Conservation (phyloP, 495 filamentous ascomycete species). For the Durotheca rogersii region DNA sequence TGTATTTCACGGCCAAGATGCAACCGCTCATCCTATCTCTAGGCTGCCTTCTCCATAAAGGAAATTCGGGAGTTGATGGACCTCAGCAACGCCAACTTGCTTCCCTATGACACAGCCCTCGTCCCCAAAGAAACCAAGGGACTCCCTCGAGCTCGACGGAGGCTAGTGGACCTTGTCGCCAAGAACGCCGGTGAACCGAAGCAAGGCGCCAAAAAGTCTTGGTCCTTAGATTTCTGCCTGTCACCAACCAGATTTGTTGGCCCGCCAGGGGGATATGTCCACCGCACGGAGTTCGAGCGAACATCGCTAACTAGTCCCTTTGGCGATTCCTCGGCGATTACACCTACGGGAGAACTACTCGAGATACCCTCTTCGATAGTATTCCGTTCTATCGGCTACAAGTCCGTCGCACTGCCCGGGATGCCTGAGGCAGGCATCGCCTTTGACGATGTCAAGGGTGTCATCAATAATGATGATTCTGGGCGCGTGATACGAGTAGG, state of each 20-base stretch:
- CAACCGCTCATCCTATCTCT: conserved; percentile 2
- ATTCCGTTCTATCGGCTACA: conserved; percentile 92
- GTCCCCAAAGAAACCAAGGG: conserved; percentile 61
- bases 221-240: conserved; percentile 81
- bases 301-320: conserved; percentile 54
- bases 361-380: conserved; percentile 62
- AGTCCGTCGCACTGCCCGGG: conserved; percentile 72
- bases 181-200: conserved; percentile 63
- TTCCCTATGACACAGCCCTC: conserved; percentile 62
- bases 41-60: conserved; percentile 93
- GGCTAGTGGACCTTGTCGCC: conserved; percentile 74
- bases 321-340: conserved; percentile 53
- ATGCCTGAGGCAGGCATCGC: conserved; percentile 74
- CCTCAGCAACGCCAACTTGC: conserved; percentile 70
- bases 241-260: conserved; percentile 69
- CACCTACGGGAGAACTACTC: conserved; percentile 45
- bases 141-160: conserved; percentile 70
- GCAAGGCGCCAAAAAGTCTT: conserved; percentile 59
- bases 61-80: conserved; percentile 85
- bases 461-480: conserved; percentile 81
- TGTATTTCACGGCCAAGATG: no score
- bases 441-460: conserved; percentile 70
- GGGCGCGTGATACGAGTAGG: conserved; percentile 61
- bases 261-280: conserved; percentile 49
- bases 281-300: conserved; percentile 64